phyloP scores from a whole-genome alignment of 192 early-diverging fungal species.

The Lobosporangium transversale region DNA sequence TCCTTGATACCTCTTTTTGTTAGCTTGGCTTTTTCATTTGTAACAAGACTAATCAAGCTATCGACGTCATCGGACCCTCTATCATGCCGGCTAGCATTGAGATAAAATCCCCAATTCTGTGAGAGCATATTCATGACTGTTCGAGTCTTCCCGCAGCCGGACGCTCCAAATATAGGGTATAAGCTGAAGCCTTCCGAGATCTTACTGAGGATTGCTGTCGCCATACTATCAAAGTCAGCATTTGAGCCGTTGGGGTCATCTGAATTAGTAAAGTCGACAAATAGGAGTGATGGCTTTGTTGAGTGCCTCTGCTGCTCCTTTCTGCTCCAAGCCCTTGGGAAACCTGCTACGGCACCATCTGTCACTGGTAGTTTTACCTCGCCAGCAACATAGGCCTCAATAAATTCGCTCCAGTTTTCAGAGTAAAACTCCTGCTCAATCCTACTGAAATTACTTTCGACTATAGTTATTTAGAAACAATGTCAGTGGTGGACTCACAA shows the following conservation, averaged over 20 bases:
- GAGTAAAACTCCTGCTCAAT: background rate
- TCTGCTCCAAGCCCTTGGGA: background rate
- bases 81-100: constrained; percentile 13
- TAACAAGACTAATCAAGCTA: background rate
- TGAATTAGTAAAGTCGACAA: background rate
- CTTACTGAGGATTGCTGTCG: background rate
- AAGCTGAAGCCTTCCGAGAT: background rate
- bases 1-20: background rate
- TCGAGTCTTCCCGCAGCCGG: constrained; percentile 24
- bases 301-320: background rate
- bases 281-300: background rate
- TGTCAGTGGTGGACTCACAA: too few species aligned
- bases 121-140: constrained; percentile 18
- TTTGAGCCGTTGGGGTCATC: too few species aligned
- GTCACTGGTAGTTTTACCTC: background rate
- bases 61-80: constrained; percentile 8
- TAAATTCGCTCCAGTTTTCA: background rate
- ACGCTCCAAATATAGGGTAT: constrained; percentile 7
- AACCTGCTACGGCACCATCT: background rate
- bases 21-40: background rate
- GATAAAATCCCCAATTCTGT: constrained; percentile 26
- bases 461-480: too few species aligned
- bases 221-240: background rate
- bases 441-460: background rate
- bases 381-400: background rate